Evolutionary conservation across 495 filamentous ascomycete species (phyloP).

Genomic region (Bacidia rubella): DNA sequence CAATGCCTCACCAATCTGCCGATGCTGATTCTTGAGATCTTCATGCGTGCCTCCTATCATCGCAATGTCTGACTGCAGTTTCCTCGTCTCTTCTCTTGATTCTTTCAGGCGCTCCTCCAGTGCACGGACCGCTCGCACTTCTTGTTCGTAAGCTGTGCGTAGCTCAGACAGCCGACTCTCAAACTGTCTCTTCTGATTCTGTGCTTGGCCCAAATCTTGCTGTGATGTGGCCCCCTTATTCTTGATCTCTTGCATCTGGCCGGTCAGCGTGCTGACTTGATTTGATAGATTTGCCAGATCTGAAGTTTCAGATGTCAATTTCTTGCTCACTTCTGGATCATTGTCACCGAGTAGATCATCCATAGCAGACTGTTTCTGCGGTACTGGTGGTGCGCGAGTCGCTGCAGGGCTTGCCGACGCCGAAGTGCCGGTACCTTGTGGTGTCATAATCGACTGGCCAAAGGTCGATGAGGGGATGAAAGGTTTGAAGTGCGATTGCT

Average conservation of each 20-base stretch:
- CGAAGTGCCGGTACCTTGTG: slow-evolving; percentile 66
- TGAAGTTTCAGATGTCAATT: slow-evolving; percentile 71
- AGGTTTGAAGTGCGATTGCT: slow-evolving; percentile 53
- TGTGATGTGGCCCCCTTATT: slow-evolving; percentile 63
- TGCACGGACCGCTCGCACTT: slow-evolving; percentile 70
- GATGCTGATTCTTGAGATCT: slow-evolving; percentile 75
- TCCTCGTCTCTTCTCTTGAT: slow-evolving; percentile 67
- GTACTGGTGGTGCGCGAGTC: slow-evolving; percentile 25
- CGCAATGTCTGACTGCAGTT: slow-evolving; percentile 66
- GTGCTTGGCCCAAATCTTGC: slow-evolving; percentile 62
- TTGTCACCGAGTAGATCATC: slow-evolving; percentile 93
- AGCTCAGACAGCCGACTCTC: slow-evolving; percentile 75
- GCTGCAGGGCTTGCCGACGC: slow-evolving; percentile 29
- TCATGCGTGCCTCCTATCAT: slow-evolving; percentile 69
- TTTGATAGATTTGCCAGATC: slow-evolving; percentile 96
- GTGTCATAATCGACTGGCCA: slow-evolving; percentile 66
- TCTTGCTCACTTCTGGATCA: slow-evolving; percentile 80
- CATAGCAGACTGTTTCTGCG: slow-evolving; percentile 40
- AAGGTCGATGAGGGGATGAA: slow-evolving; percentile 87
- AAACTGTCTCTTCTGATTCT: slow-evolving; percentile 78
- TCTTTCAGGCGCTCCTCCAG: slow-evolving; percentile 68
- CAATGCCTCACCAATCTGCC: slow-evolving; percentile 56
- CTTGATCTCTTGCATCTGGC: slow-evolving; percentile 87
- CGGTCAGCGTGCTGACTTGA: slow-evolving; percentile 76
- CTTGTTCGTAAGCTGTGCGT: slow-evolving; percentile 78